A percentile compares a stretch with the other conserved stretches of the same genome.
Conservation (phyloP, 495 filamentous ascomycete species). For the Penicillium macrosclerotiorum region DNA sequence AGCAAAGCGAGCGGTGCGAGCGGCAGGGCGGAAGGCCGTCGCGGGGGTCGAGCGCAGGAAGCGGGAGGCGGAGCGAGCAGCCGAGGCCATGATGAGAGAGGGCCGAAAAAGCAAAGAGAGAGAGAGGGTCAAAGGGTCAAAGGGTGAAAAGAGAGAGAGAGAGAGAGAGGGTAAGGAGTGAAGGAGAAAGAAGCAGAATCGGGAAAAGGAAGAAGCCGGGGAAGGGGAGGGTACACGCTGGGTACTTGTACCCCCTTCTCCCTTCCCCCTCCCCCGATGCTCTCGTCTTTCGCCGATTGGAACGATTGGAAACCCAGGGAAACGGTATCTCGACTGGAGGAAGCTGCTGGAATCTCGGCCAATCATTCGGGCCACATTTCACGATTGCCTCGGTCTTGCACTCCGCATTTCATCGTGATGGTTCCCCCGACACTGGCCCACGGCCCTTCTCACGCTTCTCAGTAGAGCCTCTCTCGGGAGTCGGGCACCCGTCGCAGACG, state of each 20-base stretch:
- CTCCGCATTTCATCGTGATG: constrained; percentile 15
- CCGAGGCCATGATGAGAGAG: constrained; percentile 48
- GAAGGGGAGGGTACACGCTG: constrained; percentile 1
- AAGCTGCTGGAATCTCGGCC: constrained; percentile 17
- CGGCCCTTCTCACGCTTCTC: background rate
- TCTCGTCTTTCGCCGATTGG: no score
- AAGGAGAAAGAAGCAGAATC: constrained; percentile 2
- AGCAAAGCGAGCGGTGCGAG: constrained; percentile 56
- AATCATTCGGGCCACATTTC: constrained; percentile 18
- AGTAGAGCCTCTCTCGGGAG: no score
- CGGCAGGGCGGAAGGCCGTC: constrained; percentile 44
- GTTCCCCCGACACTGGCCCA: background rate
- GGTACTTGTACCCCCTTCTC: constrained; percentile 1
- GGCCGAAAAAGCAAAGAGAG: constrained; percentile 7
- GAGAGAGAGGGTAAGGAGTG: constrained; percentile 15
- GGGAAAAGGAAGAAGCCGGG: constrained; percentile 18
- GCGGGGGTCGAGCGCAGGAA: constrained; percentile 50
- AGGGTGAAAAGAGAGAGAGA: constrained; percentile 8
- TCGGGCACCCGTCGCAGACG: no score
- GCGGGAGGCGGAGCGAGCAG: constrained; percentile 51
- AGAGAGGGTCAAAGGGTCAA: background rate
- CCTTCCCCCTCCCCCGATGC: constrained; percentile 4
- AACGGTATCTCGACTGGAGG: background rate
- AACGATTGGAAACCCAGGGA: background rate
- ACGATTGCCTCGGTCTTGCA: constrained; percentile 18